phyloP scores from a whole-genome alignment of 2,329 filamentous ascomycete genomes.

The Harringtonia lauricola region DNA sequence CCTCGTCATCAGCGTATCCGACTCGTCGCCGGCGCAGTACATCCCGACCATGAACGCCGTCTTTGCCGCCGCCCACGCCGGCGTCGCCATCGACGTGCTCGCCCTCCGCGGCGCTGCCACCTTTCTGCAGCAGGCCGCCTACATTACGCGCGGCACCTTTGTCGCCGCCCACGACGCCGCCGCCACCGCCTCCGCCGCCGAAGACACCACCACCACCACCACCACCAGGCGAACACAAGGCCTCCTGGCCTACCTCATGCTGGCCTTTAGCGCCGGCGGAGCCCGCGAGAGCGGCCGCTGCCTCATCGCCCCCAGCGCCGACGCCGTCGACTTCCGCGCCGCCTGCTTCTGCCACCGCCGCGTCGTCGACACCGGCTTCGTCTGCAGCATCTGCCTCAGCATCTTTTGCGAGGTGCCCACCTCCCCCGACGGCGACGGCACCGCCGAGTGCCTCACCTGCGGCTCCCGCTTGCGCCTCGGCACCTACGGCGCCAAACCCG shows the following conservation, averaged over 20 bases:
- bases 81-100: slow-evolving; percentile 85
- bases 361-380: slow-evolving; percentile 85
- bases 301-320: slow-evolving; percentile 68
- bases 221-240: slow-evolving; percentile 46
- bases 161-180: slow-evolving; percentile 27
- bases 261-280: slow-evolving; percentile 51
- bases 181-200: no score
- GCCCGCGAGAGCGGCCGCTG: slow-evolving; percentile 15
- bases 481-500: slow-evolving; percentile 63
- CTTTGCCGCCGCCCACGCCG: slow-evolving; percentile 82
- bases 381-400: slow-evolving; percentile 91
- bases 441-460: slow-evolving; percentile 68
- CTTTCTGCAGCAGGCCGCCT: slow-evolving; percentile 81
- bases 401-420: slow-evolving; percentile 67
- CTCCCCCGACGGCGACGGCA: not conserved
- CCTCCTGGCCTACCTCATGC: slow-evolving; percentile 86
- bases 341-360: slow-evolving; percentile 93
- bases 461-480: slow-evolving; percentile 68
- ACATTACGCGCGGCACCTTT: slow-evolving; percentile 49
- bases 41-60: slow-evolving; percentile 98
- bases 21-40: slow-evolving; percentile 77
- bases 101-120: slow-evolving; percentile 78
- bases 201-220: slow-evolving; percentile 34
- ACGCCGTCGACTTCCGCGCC: slow-evolving; percentile 91
- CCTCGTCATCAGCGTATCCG: slow-evolving; percentile 80